Base-by-base conservation (phyloP, 176 grass and related monocot genomes). In the Chrysopogon serrulatus region DNA sequence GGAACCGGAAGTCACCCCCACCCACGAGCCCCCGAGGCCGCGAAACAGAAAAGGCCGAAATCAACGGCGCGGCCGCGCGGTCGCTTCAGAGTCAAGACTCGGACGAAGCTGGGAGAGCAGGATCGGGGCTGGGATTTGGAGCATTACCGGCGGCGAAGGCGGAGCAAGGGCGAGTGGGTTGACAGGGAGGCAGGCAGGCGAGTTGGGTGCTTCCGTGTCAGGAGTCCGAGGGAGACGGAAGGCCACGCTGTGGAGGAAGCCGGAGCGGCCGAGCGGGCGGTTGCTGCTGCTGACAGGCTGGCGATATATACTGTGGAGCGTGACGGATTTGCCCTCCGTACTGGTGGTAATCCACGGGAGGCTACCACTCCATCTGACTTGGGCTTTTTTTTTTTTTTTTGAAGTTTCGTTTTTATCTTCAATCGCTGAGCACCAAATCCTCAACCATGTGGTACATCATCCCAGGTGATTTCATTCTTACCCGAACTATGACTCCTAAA, bases 131-230 rank as follows among this genome's bases (percentile, higher is more conserved):
- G 39, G 81, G 66, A 23, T 27, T 63, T 24, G 2, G 26, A 1
- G 56, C 64, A 78, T 88, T 88, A 83, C 80, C 86, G n/a, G 76
- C 16, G 44, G 69, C 26, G 48, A 15, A 33, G 19, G 83, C 17
- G 82, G 71, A 19, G 42, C 6, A 34, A 4, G 19, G 34, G 44
- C 8, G 44, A 4, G 57, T 0, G 28, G 39, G 27, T 23, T 60
- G n/a, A 27, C 7, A 5, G 59, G 59, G n/a, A n/a, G n/a, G n/a
- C n/a, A n/a, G n/a, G n/a, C 11, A 27, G 77, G 68, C 7, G 54
- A 41, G 49, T 39, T 64, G 11, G 51, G 40, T 72, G 31, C 18
- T 77, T 47, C 44, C 44, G 44, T 47, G 2, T 47, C 44, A 43
- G 11, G 18, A 0, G 4, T n/a, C n/a, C n/a, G 2, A 8, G 5